A percentile compares a stretch with the other conserved stretches of the same genome.
Evolutionary conservation across 352 stramenopile species (phyloP).

Genomic region (Aphanomyces stellatus): DNA sequence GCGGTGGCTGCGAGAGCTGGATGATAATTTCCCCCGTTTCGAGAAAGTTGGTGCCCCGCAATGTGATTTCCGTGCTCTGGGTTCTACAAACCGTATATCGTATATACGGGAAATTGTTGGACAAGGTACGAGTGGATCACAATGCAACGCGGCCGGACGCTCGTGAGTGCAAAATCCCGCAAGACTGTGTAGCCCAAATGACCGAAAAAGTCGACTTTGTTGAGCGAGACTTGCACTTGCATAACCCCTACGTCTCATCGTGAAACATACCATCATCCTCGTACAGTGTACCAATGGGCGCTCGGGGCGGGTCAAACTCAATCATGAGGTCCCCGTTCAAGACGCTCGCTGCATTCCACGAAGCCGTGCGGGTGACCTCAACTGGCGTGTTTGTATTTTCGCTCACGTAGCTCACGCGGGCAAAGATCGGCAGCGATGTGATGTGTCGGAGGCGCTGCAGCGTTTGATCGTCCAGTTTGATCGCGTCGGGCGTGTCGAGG

Average conservation of each 20-base stretch:
- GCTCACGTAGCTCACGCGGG: slow-evolving; percentile 10
- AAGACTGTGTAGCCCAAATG: slow-evolving; percentile 5
- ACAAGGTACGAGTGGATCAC: not conserved
- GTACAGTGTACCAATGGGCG: not conserved
- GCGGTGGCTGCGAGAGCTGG: not conserved
- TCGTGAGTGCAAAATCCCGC: slow-evolving; percentile 5
- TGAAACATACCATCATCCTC: no score
- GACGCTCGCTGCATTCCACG: not conserved
- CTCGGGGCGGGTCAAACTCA: slow-evolving; percentile 10
- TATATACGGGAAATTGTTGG: not conserved
- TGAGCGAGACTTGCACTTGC: slow-evolving; percentile 12
- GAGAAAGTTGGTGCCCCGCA: slow-evolving; percentile 8
- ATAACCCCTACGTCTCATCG: slow-evolving; percentile 8
- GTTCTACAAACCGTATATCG: not conserved
- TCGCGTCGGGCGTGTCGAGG: not conserved
- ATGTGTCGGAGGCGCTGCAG: not conserved
- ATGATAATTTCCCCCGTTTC: slow-evolving; percentile 15
- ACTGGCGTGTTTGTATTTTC: slow-evolving; percentile 9
- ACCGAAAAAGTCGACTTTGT: slow-evolving; percentile 18
- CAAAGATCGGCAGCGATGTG: not conserved
- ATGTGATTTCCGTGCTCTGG: not conserved
- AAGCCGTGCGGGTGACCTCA: not conserved
- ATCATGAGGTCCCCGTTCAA: slow-evolving; percentile 14
- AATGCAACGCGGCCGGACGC: not conserved
- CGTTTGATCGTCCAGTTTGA: not conserved